Conservation (phyloP, 352 stramenopile genomes). For the Globisporangium orthogonon region DNA sequence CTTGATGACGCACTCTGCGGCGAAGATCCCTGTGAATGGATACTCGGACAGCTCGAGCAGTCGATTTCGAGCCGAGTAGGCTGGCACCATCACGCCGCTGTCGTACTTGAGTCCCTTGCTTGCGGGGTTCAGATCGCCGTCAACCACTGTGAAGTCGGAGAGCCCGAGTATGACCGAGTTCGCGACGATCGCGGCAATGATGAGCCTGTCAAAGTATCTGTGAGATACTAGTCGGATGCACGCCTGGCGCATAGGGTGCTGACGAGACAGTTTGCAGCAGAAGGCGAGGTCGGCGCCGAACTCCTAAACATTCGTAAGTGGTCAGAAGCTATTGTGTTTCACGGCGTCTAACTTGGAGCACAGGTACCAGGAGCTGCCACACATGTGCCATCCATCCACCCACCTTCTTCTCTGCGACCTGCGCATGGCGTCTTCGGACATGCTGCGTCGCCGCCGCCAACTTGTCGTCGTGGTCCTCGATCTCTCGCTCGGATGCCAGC, state of each 20-base stretch:
- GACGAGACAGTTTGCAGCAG: constrained; percentile 31
- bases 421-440: constrained; percentile 3
- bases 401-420: constrained; percentile 13
- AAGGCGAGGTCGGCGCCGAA: constrained; percentile 46
- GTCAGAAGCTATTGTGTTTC: not conserved
- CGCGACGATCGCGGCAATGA: constrained; percentile 77
- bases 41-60: constrained; percentile 68
- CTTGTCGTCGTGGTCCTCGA: constrained; percentile 8
- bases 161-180: constrained; percentile 87
- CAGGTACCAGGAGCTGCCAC: not conserved
- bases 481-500: constrained; percentile 2
- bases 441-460: not conserved
- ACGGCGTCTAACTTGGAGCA: not conserved
- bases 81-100: constrained; percentile 27
- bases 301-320: constrained; percentile 12
- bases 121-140: constrained; percentile 49
- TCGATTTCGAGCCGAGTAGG: constrained; percentile 44
- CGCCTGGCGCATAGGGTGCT: constrained; percentile 36
- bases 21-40: constrained; percentile 88
- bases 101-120: constrained; percentile 35
- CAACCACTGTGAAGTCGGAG: constrained; percentile 77
- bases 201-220: constrained; percentile 78
- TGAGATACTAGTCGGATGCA: constrained; percentile 49
- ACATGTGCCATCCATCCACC: not conserved
- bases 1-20: constrained; percentile 86